Percentiles rank a stretch among this genome's conserved stretches.
Conservation (phyloP, 306 rosid genomes). For the Cyclanthera cordifolia region DNA sequence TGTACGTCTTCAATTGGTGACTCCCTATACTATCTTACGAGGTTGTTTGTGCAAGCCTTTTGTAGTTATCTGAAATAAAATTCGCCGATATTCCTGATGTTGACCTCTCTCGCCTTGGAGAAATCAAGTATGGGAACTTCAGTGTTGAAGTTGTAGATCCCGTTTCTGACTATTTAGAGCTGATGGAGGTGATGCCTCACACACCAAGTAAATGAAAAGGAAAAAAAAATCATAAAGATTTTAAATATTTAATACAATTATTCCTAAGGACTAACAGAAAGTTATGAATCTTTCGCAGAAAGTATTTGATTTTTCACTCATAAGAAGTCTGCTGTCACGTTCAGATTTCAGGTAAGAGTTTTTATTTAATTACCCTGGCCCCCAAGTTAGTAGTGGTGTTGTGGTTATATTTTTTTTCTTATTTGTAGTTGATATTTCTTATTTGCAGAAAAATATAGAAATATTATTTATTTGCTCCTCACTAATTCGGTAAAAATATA, state of each 20-base stretch:
- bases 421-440: too few species aligned
- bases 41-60: constrained; percentile 12
- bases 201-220: constrained; percentile 5
- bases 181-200: constrained; percentile 51
- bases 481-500: too few species aligned
- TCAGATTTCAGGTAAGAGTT: constrained; percentile 61
- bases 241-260: constrained; percentile 10
- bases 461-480: too few species aligned
- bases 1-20: background rate
- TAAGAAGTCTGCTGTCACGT: constrained; percentile 58
- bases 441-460: too few species aligned
- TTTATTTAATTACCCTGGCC: constrained; percentile 5
- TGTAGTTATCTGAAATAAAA: constrained; percentile 75
- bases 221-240: background rate
- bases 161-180: constrained; percentile 85
- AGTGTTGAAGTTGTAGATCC: constrained; percentile 83
- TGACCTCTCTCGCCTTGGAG: constrained; percentile 65
- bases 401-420: too few species aligned
- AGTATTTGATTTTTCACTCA: constrained; percentile 82
- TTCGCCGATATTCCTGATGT: constrained; percentile 79
- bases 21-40: background rate
- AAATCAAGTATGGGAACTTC: constrained; percentile 60
- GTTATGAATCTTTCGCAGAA: constrained; percentile 39
- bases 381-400: background rate
- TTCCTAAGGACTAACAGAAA: constrained; percentile 19